These are phyloP conservation scores for Seiridium cupressi DNA, from an alignment of 2,329 filamentous ascomycete species.

Conservation along the genomic window DNA sequence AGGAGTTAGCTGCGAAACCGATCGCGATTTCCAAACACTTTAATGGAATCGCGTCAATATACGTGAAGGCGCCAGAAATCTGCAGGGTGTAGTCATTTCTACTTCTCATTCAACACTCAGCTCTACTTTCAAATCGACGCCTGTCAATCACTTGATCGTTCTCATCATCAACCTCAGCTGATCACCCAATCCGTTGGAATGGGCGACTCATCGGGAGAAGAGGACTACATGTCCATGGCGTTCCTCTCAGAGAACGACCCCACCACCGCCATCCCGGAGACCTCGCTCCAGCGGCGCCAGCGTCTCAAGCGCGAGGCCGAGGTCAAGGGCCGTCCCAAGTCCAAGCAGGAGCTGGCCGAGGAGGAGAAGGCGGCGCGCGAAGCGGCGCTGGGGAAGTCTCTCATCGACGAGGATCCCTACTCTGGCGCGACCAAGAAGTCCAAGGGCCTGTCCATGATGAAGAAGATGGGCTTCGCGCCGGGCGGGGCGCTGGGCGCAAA, in stretches of 20 bases:
- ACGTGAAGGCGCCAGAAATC: no score
- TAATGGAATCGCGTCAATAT: no score
- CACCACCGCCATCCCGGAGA: conserved; percentile 52
- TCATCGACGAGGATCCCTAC: conserved; percentile 46
- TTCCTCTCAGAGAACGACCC: conserved; percentile 50
- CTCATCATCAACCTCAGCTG: background rate
- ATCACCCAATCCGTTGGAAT: background rate
- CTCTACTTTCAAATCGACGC: no score
- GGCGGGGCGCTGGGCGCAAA: conserved; percentile 72
- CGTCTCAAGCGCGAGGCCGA: conserved; percentile 63
- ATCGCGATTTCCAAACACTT: no score
- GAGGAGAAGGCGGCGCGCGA: conserved; percentile 73
- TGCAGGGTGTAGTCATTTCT: no score
- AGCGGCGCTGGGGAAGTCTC: conserved; percentile 69
- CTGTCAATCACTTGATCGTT: no score
- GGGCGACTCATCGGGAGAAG: conserved; percentile 47
- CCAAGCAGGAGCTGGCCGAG: conserved; percentile 79
- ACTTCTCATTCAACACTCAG: no score
- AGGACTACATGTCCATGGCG: conserved; percentile 96
- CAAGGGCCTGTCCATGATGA: conserved; percentile 96
- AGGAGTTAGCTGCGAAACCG: no score
- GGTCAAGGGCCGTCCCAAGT: conserved; percentile 66
- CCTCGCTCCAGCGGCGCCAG: conserved; percentile 52
- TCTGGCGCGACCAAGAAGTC: conserved; percentile 56
- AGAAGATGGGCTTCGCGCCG: conserved; percentile 84